Percentiles rank a stretch among this genome's conserved stretches.
phyloP scores from a whole-genome alignment of 2,329 filamentous ascomycete genomes.

The Aspergillus sp. region DNA sequence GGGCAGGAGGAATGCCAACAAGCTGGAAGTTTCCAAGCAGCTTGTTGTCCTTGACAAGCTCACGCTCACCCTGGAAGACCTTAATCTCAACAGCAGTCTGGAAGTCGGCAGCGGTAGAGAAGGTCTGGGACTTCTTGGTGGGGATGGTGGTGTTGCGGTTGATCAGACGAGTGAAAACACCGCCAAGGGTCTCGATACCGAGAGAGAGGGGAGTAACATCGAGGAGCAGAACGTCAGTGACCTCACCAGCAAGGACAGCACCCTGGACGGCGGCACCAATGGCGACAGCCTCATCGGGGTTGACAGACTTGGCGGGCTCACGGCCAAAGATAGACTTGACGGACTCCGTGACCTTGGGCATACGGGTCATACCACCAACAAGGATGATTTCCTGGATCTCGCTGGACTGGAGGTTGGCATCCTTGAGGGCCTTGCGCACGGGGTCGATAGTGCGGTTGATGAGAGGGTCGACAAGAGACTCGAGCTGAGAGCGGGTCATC shows the following conservation, averaged over 20 bases:
- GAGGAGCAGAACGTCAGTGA: slow-evolving; percentile 91
- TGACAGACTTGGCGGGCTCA: slow-evolving; percentile 96
- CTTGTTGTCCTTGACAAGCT: slow-evolving; percentile 98
- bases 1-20: slow-evolving; percentile 91
- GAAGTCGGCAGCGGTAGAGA: slow-evolving; percentile 97
- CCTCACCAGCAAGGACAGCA: slow-evolving; percentile 93
- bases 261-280: slow-evolving; percentile 97
- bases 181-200: slow-evolving; percentile 96
- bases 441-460: slow-evolving; percentile 85
- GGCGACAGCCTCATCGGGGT: slow-evolving; percentile 96
- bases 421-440: slow-evolving; percentile 95
- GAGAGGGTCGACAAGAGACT: slow-evolving; percentile 86
- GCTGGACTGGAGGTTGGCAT: slow-evolving; percentile 85
- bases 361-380: slow-evolving; percentile 98
- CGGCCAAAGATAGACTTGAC: slow-evolving; percentile 97
- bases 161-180: slow-evolving; percentile 97
- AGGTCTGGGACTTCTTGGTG: slow-evolving; percentile 98
- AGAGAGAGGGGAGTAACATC: slow-evolving; percentile 95
- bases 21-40: slow-evolving; percentile 99
- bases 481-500: slow-evolving; percentile 87
- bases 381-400: slow-evolving; percentile 98
- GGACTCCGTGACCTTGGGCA: slow-evolving; percentile 96
- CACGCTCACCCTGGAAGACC: slow-evolving; percentile 99
- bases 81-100: slow-evolving; percentile 99
- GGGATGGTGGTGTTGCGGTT: slow-evolving; percentile 99